Conservation (phyloP, 306 rosid species). For the Gastrolobium bilobum region DNA sequence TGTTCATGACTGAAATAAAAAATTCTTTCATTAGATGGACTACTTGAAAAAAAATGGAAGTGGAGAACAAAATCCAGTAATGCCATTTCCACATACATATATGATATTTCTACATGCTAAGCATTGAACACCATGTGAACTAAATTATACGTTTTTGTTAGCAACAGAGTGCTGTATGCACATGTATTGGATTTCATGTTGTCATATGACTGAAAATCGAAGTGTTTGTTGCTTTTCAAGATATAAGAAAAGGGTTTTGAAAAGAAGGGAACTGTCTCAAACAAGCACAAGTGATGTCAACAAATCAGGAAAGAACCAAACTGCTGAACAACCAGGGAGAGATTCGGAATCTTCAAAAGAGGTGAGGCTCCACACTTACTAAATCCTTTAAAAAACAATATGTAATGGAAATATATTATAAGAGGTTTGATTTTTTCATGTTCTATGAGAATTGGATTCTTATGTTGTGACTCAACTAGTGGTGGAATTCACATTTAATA, state of each 20-base stretch:
- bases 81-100: neutral
- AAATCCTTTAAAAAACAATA: neutral
- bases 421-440: too few species aligned
- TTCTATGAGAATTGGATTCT: too few species aligned
- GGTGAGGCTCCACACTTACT: slow-evolving; percentile 45
- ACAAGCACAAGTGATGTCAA: slow-evolving; percentile 41
- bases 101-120: neutral
- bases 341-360: slow-evolving; percentile 48
- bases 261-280: slow-evolving; percentile 51
- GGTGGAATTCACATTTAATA: too few species aligned
- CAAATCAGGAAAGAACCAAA: slow-evolving; percentile 41
- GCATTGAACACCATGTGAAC: neutral
- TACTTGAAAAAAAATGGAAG: slow-evolving; percentile 1
- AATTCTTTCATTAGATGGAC: neutral
- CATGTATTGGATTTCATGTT: neutral
- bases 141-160: neutral
- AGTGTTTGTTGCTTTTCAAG: slow-evolving; percentile 27
- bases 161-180: neutral
- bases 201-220: neutral
- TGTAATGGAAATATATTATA: too few species aligned
- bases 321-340: slow-evolving; percentile 27
- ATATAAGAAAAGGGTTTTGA: slow-evolving; percentile 52
- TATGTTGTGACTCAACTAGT: too few species aligned
- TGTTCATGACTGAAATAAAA: neutral
- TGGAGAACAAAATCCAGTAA: neutral